Conservation (phyloP, 163 green algal species). For the Trebouxiophyceae sp. region DNA sequence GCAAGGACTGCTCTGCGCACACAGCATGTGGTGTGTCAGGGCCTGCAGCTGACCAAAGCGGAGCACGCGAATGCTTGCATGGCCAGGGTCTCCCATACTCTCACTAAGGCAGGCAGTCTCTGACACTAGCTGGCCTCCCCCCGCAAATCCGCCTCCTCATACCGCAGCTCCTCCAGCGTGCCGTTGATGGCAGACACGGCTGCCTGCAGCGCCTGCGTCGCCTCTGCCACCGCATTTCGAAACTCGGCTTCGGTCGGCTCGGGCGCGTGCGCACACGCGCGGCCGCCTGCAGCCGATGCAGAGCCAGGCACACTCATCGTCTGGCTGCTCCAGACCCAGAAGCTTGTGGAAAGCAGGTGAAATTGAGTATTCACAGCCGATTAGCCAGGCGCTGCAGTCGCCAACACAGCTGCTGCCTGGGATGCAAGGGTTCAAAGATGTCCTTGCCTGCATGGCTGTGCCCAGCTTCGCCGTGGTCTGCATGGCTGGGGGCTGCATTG, state of each 20-base stretch:
- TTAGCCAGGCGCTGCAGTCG: background rate
- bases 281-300: background rate
- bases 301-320: background rate
- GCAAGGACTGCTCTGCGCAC: too few relatives aligned
- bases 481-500: too few relatives aligned
- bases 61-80: too few relatives aligned
- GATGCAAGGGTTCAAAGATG: background rate
- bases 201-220: constrained; percentile 16
- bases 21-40: too few relatives aligned
- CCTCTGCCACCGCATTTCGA: constrained; percentile 15
- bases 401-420: background rate
- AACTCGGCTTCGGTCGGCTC: constrained; percentile 22
- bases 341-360: too few relatives aligned
- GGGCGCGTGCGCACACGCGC: too few relatives aligned
- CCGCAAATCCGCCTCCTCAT: constrained; percentile 10
- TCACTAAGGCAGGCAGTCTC: too few relatives aligned
- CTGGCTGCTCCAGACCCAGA: background rate
- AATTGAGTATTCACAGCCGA: background rate
- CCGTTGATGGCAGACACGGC: constrained; percentile 24
- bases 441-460: background rate
- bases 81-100: too few relatives aligned
- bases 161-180: constrained; percentile 12
- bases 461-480: too few relatives aligned
- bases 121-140: too few relatives aligned
- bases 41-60: too few relatives aligned